Evolutionary conservation across 1,284 basidiomycete species (phyloP), one percentile per base, ranked within the genome.

Genomic region (Wallemia mellicola): DNA sequence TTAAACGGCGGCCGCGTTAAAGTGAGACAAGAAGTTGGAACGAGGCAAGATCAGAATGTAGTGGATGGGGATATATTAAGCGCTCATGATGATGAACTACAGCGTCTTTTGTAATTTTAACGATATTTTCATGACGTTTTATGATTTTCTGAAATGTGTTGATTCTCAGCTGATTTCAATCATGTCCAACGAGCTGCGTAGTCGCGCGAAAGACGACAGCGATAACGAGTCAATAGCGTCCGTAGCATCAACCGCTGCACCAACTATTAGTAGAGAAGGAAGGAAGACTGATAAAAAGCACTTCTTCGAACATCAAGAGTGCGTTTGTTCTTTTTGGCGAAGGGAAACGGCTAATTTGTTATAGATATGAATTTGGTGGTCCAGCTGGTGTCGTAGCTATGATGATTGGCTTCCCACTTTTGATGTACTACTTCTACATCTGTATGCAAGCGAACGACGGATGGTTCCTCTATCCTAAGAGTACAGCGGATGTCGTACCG

Each of bases 351-450:
- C n/a, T n/a, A n/a, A n/a, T n/a, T 27, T 2, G 62, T 30, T 24
- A 55, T 58, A 86, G 83, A 38, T 94, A 85, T 73, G 91, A 98
- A 71, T 98, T 98, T 67, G 94, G 92, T 64, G 92, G 92, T 7
- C 91, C 92, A 54, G 75, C 76, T 71, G 92, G 94, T 57, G 87
- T 91, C 54, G 72, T 80, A 11, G 83, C 83, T 27, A 96, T 99
- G 75, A 98, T 99, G 84, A 76, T 82, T 27, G 80, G 84, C 59
- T 99, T 98, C 71, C 92, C 92, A 0, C 70, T 81, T 33, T 75
- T 86, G 63, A 87, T 89, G 91, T 96, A 96, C 72, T 98, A 98
- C 73, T 79, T 98, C 64, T 96, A 88, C 86, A 87, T 89, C 64
- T 99, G 94, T 67, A 76, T 96, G 38, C 89, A 85, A 79, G 94